Conservation (phyloP, 2,329 filamentous ascomycete species). For the Exutisphaerella laricina region DNA sequence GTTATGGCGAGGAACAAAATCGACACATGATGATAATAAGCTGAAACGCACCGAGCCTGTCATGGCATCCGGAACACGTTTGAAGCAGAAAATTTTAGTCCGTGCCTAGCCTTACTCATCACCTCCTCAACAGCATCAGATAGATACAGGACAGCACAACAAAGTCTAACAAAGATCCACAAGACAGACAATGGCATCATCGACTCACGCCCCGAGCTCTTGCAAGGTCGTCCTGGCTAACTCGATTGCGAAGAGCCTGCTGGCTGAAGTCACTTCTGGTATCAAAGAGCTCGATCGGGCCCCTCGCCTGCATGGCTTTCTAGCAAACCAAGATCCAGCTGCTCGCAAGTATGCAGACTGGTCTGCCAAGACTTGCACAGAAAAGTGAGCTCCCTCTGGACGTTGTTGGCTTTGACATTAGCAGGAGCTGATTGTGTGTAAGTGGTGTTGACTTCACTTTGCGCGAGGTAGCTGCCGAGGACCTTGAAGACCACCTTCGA, state of each 20-base stretch:
- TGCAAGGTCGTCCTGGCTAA: constrained; percentile 93
- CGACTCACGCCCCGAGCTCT: constrained; percentile 31
- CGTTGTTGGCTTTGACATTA: constrained; percentile 1
- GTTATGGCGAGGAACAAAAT: too few relatives aligned
- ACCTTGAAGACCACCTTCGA: constrained; percentile 82
- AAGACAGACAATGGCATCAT: too few relatives aligned
- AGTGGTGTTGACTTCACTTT: constrained; percentile 81
- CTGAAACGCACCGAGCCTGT: too few relatives aligned
- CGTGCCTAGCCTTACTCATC: too few relatives aligned
- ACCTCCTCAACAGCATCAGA: too few relatives aligned
- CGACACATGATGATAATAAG: too few relatives aligned
- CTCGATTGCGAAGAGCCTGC: constrained; percentile 75
- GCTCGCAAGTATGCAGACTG: constrained; percentile 93
- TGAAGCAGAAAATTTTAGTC: too few relatives aligned
- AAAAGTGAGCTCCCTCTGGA: constrained; percentile 65
- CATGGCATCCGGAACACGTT: too few relatives aligned
- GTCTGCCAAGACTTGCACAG: constrained; percentile 92
- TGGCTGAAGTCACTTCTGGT: constrained; percentile 71
- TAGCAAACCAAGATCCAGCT: constrained; percentile 86
- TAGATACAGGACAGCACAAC: too few relatives aligned
- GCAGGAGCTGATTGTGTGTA: constrained; percentile 32
- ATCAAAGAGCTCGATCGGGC: constrained; percentile 64
- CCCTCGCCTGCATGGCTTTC: constrained; percentile 81
- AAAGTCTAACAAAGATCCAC: too few relatives aligned
- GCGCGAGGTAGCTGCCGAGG: constrained; percentile 75